These are phyloP conservation scores for Colletotrichum liaoningense DNA, from an alignment of 2,329 filamentous ascomycete genomes.

Conservation along the genomic window DNA sequence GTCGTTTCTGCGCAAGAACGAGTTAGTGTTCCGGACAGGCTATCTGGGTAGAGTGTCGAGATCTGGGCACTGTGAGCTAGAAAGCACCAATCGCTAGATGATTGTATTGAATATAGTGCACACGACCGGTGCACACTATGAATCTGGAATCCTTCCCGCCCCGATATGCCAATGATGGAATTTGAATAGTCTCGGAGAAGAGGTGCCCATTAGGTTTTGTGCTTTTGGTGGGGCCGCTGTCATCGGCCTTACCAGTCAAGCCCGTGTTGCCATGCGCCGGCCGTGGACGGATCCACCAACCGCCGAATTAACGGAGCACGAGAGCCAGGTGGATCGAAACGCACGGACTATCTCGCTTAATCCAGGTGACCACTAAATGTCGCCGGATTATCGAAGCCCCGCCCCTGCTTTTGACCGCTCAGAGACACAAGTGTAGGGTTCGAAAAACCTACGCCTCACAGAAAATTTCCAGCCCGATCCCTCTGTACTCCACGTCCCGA, in stretches of 20 bases:
- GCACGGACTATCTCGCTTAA: constrained; percentile 29
- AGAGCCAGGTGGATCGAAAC: neutral
- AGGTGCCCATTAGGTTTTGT: neutral
- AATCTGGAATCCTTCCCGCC: too few relatives aligned
- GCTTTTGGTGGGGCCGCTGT: neutral
- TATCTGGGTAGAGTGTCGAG: constrained; percentile 14
- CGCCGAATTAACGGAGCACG: neutral
- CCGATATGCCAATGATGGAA: neutral
- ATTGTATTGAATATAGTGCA: neutral
- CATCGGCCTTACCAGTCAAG: neutral
- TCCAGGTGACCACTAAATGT: neutral
- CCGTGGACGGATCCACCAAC: neutral
- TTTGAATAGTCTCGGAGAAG: neutral
- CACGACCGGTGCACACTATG: neutral
- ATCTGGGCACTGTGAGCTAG: constrained; percentile 15
- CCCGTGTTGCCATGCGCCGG: neutral
- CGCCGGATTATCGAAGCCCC: constrained; percentile 24
- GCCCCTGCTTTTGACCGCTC: neutral
- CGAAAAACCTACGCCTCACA: constrained; percentile 30
- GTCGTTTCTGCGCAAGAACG: constrained; percentile 32
- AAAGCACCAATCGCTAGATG: constrained; percentile 28
- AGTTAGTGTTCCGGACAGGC: neutral
- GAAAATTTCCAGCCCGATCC: neutral
- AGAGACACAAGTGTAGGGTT: constrained; percentile 13
- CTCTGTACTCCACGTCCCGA: constrained; percentile 23